phyloP scores from a whole-genome alignment of 2,329 filamentous ascomycete species.

The Tolypocladium sp. region DNA sequence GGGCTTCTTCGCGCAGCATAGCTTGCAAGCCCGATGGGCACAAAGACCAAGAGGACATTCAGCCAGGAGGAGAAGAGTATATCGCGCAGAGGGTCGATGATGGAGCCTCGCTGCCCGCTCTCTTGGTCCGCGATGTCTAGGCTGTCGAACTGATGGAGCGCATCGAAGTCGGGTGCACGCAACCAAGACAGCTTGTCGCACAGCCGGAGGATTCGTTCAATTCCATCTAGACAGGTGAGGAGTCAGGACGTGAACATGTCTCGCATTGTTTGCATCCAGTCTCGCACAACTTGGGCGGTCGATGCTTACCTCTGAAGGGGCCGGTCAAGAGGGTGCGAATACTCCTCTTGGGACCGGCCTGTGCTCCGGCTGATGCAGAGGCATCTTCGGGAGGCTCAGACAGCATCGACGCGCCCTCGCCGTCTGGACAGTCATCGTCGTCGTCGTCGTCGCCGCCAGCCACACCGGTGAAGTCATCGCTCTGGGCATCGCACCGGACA shows the following conservation, averaged over 20 bases:
- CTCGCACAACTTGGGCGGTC: not conserved
- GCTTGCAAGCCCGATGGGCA: conserved; percentile 57
- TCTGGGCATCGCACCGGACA: not conserved
- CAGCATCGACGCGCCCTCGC: not conserved
- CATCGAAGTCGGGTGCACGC: not conserved
- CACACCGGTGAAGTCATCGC: not conserved
- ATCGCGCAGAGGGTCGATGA: conserved; percentile 9
- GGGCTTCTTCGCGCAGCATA: conserved; percentile 29
- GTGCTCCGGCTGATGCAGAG: not conserved
- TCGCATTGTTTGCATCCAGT: not conserved
- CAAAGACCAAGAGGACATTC: conserved; percentile 59
- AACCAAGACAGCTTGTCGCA: not conserved
- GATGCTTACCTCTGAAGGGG: not conserved
- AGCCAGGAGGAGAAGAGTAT: conserved; percentile 36
- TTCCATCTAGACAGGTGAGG: not conserved
- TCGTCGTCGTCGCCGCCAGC: not conserved
- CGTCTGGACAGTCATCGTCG: not conserved
- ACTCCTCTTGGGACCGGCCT: not conserved
- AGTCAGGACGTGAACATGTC: not conserved
- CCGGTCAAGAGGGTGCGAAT: not conserved
- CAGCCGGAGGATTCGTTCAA: not conserved
- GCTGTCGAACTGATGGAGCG: not conserved
- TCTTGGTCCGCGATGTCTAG: not conserved
- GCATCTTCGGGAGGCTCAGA: not conserved
- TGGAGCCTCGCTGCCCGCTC: not conserved